Evolutionary conservation across 176 grass and related monocot species (phyloP), one percentile per base, ranked within the genome.

Genomic region (Bonia amplexicaulis): DNA sequence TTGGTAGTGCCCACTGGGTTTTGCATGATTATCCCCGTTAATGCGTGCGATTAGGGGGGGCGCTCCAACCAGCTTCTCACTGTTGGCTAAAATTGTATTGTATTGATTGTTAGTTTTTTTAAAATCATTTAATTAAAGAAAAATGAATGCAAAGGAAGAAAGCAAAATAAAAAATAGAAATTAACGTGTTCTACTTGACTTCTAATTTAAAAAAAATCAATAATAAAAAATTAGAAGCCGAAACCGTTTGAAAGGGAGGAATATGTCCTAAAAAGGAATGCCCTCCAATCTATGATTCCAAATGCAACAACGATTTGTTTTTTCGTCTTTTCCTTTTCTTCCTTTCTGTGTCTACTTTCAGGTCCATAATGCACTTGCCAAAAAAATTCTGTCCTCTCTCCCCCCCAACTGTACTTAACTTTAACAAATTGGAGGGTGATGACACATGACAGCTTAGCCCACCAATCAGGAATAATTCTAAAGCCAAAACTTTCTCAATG

Each of bases 251-350:
- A 35, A 35, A n/a, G 3, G 3, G 33, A 4, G 33, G 33, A 35
- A 86, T 82, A 73, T 45, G 39, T 58, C 88, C 79, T 90, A 35
- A 90, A 90, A 82, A 90, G 78, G 79, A 72, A 84, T 16, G 88
- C 88, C 65, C 46, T 86, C 54, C 19, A 51, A 83, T 78, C 71
- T 25, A 82, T 68, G 71, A 49, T 78, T 58, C 27, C 45, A 55
- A 88, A 55, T 72, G 66, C 80, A 64, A 33, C 72, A 60, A 14
- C 67, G 10, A 68, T 79, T 71, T 60, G 26, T 54, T 72, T 22
- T 14, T 31, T 62, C 7, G 3, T 58, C 27, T 26, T 6, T n/a
- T 42, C 9, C n/a, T 66, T 60, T 27, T 5, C 39, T 68, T 17
- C 67, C 46, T 55, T 26, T 73, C 9, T 35, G 23, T 54, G 20